Percentiles rank a stretch among this genome's conserved stretches.
Evolutionary conservation across 176 grass and related monocot genomes (phyloP).

Genomic region (Coix lacrymajobi): DNA sequence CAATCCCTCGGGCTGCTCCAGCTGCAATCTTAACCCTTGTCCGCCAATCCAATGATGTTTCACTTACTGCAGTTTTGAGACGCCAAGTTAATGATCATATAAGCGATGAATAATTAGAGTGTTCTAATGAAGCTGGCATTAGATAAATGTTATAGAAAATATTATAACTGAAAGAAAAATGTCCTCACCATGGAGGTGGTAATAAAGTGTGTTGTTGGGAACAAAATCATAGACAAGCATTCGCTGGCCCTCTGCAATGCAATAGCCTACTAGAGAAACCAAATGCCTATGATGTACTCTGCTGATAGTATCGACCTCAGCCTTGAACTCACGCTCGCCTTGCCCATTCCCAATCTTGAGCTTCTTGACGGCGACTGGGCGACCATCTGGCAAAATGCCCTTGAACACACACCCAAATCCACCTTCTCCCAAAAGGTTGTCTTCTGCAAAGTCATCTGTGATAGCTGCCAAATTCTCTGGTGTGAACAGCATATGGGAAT

Average conservation of each 20-base stretch:
- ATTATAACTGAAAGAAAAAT: neutral
- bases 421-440: slow-evolving; percentile 76
- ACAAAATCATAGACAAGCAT: slow-evolving; percentile 91
- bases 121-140: neutral
- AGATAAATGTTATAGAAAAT: neutral
- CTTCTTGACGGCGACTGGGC: slow-evolving; percentile 78
- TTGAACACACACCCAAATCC: slow-evolving; percentile 73
- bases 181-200: slow-evolving; percentile 71
- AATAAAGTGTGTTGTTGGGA: slow-evolving; percentile 75
- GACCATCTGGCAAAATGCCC: slow-evolving; percentile 57
- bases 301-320: slow-evolving; percentile 80
- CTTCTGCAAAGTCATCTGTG: slow-evolving; percentile 54
- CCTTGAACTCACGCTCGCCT: slow-evolving; percentile 72
- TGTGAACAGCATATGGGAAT: slow-evolving; percentile 65
- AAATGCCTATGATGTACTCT: slow-evolving; percentile 79
- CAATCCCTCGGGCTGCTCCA: slow-evolving; percentile 93
- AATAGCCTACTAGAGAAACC: slow-evolving; percentile 80
- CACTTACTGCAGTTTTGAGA: slow-evolving; percentile 58
- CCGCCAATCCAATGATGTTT: slow-evolving; percentile 68
- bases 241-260: slow-evolving; percentile 46
- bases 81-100: slow-evolving; percentile 22
- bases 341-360: slow-evolving; percentile 66
- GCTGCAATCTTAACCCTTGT: slow-evolving; percentile 90
- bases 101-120: neutral
- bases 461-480: slow-evolving; percentile 64